These are phyloP conservation scores for Thermothelomyces thermophilus DNA, from an alignment of 2,329 filamentous ascomycete genomes.

Conservation along the genomic window DNA sequence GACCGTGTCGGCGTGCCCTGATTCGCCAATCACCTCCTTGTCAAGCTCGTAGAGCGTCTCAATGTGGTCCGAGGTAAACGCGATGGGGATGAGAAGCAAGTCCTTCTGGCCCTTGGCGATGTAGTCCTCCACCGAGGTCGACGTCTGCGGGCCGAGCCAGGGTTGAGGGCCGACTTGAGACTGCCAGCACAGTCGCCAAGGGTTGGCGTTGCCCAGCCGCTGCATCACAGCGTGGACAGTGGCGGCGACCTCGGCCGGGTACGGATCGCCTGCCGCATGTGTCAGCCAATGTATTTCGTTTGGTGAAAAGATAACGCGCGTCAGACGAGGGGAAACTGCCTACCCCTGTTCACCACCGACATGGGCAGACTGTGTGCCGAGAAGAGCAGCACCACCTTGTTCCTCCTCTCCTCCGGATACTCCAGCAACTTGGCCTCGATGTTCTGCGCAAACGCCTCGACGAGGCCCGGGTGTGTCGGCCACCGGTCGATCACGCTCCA, in stretches of 20 bases:
- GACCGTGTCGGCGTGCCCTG: conserved; percentile 67
- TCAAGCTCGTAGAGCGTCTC: conserved; percentile 95
- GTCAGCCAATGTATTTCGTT: conserved; percentile 26
- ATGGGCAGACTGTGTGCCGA: conserved; percentile 95
- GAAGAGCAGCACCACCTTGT: conserved; percentile 80
- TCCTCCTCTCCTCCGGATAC: conserved; percentile 74
- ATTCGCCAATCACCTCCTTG: conserved; percentile 88
- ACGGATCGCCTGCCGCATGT: conserved; percentile 68
- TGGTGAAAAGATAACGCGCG: neutral
- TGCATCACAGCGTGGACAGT: conserved; percentile 98
- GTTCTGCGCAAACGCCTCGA: conserved; percentile 87
- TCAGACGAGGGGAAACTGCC: conserved; percentile 14
- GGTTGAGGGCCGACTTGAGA: conserved; percentile 93
- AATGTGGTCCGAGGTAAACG: conserved; percentile 98
- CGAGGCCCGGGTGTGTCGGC: conserved; percentile 83
- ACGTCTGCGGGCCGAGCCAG: conserved; percentile 93
- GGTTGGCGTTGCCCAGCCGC: conserved; percentile 77
- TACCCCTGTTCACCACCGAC: conserved; percentile 90
- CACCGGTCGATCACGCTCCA: conserved; percentile 99
- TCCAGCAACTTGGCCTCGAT: conserved; percentile 78
- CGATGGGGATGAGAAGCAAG: conserved; percentile 85
- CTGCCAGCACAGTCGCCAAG: conserved; percentile 94
- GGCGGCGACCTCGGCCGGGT: conserved; percentile 89
- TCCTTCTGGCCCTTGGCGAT: conserved; percentile 88
- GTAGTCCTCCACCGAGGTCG: conserved; percentile 79